Base-by-base conservation (phyloP, 2,329 filamentous ascomycete genomes). In the Clarireedia homoeocarpa region DNA sequence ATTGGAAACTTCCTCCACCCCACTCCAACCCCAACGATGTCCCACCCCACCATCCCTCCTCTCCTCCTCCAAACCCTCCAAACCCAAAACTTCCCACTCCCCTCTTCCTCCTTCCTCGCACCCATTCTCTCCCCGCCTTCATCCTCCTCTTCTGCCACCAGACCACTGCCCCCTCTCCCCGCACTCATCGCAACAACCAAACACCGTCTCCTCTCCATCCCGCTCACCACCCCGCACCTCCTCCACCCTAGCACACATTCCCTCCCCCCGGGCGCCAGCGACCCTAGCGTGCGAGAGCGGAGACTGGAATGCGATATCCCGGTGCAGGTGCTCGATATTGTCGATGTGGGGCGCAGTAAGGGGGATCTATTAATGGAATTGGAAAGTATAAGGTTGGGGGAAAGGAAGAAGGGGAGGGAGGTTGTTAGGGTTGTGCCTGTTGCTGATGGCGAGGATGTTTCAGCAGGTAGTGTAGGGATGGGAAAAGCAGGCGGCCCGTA, bases 331-430 rank as follows among this genome's bases (percentile, higher is more conserved):
- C 74, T 96, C 1, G 91, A 95, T 64, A 77, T 97, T 6, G 86
- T 95, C 67, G 91, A 97, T 67, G 79, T 97, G 20, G 80, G 85
- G 2, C 78, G 81, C 52, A 90, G 86, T 64, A 80, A 87, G 51
- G 95, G 91, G 89, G 86, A 89, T 61, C 90, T 96, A 70, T 80
- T 96, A 34, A 90, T 96, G 70, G 83, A 85, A 36, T 82, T 94
- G 6, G 88, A 92, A 70, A 80, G 84, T 45, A 75, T 84, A 46
- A 83, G 86, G 65, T 78, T 87, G 12, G 89, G 89, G 0, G 88
- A 92, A 72, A 81, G 76, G 61, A 89, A 80, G 0, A 80, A 83
- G 42, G 94, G 94, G 0, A 75, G 91, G 9, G 88, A 96, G 69
- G 83, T 99, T 30, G 83, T 97, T 17, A 80, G 92, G 3, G 80